Evolutionary conservation across 176 grass and related monocot species (phyloP).

Genomic region (Avena eriantha): DNA sequence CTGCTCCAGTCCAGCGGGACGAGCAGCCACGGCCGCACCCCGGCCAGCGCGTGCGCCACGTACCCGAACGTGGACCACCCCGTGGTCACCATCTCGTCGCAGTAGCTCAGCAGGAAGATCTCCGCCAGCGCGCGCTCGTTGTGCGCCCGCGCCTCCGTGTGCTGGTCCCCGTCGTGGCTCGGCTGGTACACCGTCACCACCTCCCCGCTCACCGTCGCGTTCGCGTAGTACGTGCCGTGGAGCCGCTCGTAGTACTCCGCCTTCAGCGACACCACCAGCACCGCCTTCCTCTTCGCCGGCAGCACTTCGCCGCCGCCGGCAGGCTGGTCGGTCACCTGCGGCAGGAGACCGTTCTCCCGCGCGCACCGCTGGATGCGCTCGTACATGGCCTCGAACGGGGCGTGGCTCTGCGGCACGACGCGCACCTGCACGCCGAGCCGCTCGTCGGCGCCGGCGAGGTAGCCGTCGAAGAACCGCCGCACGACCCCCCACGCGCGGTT

Average conservation of each 20-base stretch:
- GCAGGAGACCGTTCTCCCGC: conserved; percentile 53
- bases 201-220: conserved; percentile 61
- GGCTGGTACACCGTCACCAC: conserved; percentile 64
- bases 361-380: conserved; percentile 59
- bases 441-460: conserved; percentile 67
- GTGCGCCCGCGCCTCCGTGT: conserved; percentile 46
- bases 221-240: conserved; percentile 61
- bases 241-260: conserved; percentile 70
- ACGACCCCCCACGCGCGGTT: conserved; percentile 71
- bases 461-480: conserved; percentile 64
- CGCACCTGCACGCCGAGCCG: conserved; percentile 72
- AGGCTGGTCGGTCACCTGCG: conserved; percentile 32
- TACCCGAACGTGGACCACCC: conserved; percentile 83
- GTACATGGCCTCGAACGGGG: conserved; percentile 52
- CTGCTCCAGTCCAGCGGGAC: background rate
- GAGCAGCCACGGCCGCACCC: conserved; percentile 55
- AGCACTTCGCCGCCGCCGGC: background rate
- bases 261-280: conserved; percentile 61
- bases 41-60: conserved; percentile 67
- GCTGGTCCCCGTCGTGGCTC: conserved; percentile 64
- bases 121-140: conserved; percentile 74
- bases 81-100: conserved; percentile 50
- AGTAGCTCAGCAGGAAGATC: conserved; percentile 71
- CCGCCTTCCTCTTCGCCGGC: conserved; percentile 42
- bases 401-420: background rate